Percentiles rank a stretch among this genome's conserved stretches.
Evolutionary conservation across 2,329 filamentous ascomycete genomes (phyloP).

Genomic region (Thermomyces lanuginosus): DNA sequence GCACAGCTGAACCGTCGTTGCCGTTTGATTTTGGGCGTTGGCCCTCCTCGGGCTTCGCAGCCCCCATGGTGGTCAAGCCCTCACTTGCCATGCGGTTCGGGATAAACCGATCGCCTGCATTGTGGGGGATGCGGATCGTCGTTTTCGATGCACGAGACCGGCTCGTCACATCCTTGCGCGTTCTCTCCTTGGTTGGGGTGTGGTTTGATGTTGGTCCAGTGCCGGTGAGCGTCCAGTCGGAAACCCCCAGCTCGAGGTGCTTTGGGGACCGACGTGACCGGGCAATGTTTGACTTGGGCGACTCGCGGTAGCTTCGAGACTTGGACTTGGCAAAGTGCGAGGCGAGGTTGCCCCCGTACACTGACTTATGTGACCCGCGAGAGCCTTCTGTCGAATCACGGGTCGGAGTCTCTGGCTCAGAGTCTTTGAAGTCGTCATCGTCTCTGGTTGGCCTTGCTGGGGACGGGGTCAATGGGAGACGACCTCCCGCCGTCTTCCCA

Average conservation of each 20-base stretch:
- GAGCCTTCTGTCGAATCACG: slow-evolving; percentile 41
- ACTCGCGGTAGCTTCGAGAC: slow-evolving; percentile 52
- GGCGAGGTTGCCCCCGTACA: slow-evolving; percentile 65
- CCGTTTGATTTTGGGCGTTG: slow-evolving; percentile 56
- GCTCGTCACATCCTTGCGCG: slow-evolving; percentile 37
- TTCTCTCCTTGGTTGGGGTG: slow-evolving; percentile 45
- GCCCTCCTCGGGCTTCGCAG: slow-evolving; percentile 70
- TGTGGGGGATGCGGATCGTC: slow-evolving; percentile 49
- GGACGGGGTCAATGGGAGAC: slow-evolving; percentile 86
- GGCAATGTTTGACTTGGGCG: slow-evolving; percentile 86
- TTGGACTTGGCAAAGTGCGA: slow-evolving; percentile 54
- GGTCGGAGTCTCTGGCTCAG: slow-evolving; percentile 62
- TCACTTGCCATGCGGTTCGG: slow-evolving; percentile 85
- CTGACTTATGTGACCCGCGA: slow-evolving; percentile 47
- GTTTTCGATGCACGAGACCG: slow-evolving; percentile 47
- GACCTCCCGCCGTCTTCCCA: slow-evolving; percentile 79
- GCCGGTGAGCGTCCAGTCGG: slow-evolving; percentile 78
- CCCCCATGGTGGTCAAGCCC: slow-evolving; percentile 63
- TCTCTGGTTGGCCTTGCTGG: slow-evolving; percentile 44
- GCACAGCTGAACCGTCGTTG: slow-evolving; percentile 54
- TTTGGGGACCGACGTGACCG: slow-evolving; percentile 56
- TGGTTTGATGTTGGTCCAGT: slow-evolving; percentile 46
- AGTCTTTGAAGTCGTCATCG: slow-evolving; percentile 35
- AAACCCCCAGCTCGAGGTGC: slow-evolving; percentile 78
- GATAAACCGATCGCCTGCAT: slow-evolving; percentile 83